Conservation (phyloP, 1,284 basidiomycete species). For the Tetrapyrgos nigripes region DNA sequence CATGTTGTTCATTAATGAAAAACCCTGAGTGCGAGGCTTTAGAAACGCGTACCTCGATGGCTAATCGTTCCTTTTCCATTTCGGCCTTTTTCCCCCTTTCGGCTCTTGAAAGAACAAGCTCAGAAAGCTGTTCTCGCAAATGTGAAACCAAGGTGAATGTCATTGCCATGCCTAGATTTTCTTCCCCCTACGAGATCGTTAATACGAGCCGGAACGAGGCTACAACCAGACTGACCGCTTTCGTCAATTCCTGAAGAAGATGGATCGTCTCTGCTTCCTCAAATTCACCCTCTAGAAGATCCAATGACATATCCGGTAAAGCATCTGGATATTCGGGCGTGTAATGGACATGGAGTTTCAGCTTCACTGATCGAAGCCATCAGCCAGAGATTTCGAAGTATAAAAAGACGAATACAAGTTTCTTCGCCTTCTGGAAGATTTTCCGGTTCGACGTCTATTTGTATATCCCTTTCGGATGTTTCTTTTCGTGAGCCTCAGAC, state of each 20-base stretch:
- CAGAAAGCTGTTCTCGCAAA: conserved; percentile 80
- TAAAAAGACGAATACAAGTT: conserved; percentile 47
- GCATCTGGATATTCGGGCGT: conserved; percentile 54
- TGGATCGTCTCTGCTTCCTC: conserved; percentile 61
- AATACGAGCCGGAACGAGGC: neutral
- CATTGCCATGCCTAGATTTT: conserved; percentile 97
- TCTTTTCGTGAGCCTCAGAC: conserved; percentile 73
- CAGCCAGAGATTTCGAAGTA: conserved; percentile 21
- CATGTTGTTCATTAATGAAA: neutral
- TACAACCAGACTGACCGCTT: conserved; percentile 58
- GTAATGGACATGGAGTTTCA: conserved; percentile 73
- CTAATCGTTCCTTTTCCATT: conserved; percentile 72
- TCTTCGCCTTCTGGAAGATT: conserved; percentile 68
- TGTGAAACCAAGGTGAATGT: conserved; percentile 94
- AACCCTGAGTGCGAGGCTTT: too few species aligned
- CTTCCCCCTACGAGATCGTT: conserved; percentile 69
- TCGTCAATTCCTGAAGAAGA: conserved; percentile 66
- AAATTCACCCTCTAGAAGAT: conserved; percentile 73
- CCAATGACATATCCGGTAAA: conserved; percentile 78
- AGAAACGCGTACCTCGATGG: conserved; percentile 67
- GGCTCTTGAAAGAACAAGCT: conserved; percentile 65
- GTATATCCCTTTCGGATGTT: conserved; percentile 81
- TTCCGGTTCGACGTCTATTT: conserved; percentile 91
- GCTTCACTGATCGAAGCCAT: conserved; percentile 62
- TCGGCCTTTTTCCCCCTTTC: conserved; percentile 69